phyloP scores from a whole-genome alignment of 306 rosid species.

The Gynostemma pentaphyllum region DNA sequence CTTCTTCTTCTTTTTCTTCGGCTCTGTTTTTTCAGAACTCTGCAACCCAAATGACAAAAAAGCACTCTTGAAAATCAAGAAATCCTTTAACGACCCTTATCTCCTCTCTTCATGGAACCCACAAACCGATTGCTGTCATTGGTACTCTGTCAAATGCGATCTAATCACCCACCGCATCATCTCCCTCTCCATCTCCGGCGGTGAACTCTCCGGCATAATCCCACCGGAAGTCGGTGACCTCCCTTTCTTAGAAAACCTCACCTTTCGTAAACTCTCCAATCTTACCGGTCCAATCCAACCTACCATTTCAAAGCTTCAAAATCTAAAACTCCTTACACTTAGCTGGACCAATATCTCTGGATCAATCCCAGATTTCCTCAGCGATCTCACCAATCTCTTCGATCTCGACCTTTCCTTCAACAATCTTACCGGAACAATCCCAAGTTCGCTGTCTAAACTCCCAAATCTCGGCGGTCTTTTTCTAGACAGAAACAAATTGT shows the following conservation, averaged over 20 bases:
- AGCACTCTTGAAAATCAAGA: constrained; percentile 48
- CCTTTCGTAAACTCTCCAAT: constrained; percentile 43
- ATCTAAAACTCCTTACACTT: constrained; percentile 28
- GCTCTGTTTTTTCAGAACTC: constrained; percentile 25
- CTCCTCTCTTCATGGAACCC: constrained; percentile 50
- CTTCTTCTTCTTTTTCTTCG: constrained; percentile 14
- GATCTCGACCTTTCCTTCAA: constrained; percentile 40
- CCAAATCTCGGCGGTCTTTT: constrained; percentile 14
- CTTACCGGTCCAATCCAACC: constrained; percentile 55
- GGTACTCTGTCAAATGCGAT: constrained; percentile 53
- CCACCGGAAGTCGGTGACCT: constrained; percentile 60
- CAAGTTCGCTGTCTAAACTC: constrained; percentile 44
- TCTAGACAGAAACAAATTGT: constrained; percentile 38
- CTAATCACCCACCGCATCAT: constrained; percentile 46
- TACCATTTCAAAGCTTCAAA: constrained; percentile 40
- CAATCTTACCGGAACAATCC: constrained; percentile 40
- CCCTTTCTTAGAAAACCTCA: constrained; percentile 38
- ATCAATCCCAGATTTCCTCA: constrained; percentile 45
- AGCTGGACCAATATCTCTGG: constrained; percentile 49
- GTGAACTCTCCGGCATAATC: constrained; percentile 31
- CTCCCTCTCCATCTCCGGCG: constrained; percentile 30
- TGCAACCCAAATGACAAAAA: constrained; percentile 65
- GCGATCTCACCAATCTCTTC: constrained; percentile 35
- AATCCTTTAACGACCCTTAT: constrained; percentile 60
- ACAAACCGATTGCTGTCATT: constrained; percentile 44